Conservation (phyloP, 257 asterid species). For the Cruciata laevipes region DNA sequence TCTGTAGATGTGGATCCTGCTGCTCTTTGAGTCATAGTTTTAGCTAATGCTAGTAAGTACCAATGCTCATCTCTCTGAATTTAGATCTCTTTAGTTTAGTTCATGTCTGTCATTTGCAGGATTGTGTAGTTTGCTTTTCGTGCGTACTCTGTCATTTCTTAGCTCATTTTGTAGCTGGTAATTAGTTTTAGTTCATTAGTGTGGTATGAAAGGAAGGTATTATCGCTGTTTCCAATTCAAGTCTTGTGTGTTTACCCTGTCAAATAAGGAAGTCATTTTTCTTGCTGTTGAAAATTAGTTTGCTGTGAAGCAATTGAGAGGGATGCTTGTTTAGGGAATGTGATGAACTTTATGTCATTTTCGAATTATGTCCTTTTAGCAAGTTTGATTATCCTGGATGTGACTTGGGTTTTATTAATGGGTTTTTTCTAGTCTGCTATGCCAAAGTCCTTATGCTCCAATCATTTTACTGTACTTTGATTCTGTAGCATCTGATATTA, state of each 20-base stretch:
- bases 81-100: neutral
- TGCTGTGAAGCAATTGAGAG: neutral
- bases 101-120: neutral
- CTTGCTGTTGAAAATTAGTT: neutral
- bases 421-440: neutral
- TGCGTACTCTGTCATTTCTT: neutral
- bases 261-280: neutral
- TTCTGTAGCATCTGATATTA: neutral
- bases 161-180: neutral
- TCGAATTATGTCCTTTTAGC: neutral
- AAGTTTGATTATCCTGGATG: neutral
- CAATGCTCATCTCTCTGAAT: neutral
- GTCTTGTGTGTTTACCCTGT: neutral
- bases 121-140: neutral
- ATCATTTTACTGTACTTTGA: neutral
- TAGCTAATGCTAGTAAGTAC: neutral
- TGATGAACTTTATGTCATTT: neutral
- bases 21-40: neutral
- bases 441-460: neutral
- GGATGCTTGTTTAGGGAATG: neutral
- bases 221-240: neutral
- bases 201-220: neutral
- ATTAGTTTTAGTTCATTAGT: neutral
- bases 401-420: neutral
- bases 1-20: constrained; percentile 19